phyloP scores from a whole-genome alignment of 495 filamentous ascomycete genomes.

The Cercophora samala region DNA sequence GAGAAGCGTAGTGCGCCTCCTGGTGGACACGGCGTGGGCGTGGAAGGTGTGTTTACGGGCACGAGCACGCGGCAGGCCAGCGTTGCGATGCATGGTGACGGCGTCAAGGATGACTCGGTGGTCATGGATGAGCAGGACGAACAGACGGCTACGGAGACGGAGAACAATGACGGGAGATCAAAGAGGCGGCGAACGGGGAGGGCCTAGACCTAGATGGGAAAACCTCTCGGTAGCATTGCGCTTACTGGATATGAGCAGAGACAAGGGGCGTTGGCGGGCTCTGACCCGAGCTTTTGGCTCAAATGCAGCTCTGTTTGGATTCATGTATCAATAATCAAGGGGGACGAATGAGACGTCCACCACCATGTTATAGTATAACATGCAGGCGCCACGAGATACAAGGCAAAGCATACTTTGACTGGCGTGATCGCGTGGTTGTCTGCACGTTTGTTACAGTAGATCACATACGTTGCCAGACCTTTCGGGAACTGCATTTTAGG shows the following conservation, averaged over 20 bases:
- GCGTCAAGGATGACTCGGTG: slow-evolving; percentile 8
- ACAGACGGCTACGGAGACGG: slow-evolving; percentile 7
- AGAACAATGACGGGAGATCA: slow-evolving; percentile 5
- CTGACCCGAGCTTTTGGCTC: background rate
- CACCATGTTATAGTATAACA: background rate
- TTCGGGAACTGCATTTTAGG: too few species aligned
- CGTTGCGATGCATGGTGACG: slow-evolving; percentile 18
- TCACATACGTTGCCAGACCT: too few species aligned
- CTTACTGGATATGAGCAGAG: background rate
- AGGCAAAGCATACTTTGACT: background rate
- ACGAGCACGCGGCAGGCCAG: slow-evolving; percentile 33
- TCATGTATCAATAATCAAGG: background rate
- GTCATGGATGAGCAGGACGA: slow-evolving; percentile 14
- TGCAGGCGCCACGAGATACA: background rate
- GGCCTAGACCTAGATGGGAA: background rate
- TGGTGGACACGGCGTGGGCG: slow-evolving; percentile 11
- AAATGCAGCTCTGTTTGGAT: background rate
- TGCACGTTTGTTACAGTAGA: too few species aligned
- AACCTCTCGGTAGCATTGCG: background rate
- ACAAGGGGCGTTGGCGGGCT: background rate
- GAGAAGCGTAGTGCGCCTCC: slow-evolving; percentile 26
- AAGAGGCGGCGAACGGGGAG: slow-evolving; percentile 2
- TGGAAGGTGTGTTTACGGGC: slow-evolving; percentile 19
- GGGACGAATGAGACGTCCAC: background rate
- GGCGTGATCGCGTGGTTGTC: background rate